Base-by-base conservation (phyloP, 2,329 filamentous ascomycete genomes). In the Thielaviopsis euricoi region DNA sequence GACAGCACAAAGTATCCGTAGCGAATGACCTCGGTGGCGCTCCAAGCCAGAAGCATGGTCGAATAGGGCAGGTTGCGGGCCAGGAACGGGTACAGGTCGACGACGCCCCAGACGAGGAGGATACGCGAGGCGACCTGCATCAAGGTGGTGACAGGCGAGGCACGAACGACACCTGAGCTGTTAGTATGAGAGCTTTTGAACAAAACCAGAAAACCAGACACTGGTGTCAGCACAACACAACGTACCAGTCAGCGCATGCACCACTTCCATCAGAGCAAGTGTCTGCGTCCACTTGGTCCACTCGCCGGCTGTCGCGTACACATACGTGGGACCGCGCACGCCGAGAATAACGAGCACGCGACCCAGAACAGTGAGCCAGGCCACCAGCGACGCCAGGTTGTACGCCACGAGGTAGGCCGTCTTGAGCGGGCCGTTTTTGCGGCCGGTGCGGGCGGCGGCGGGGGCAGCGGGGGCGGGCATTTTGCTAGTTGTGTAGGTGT, bases 111-210 rank as follows among this genome's bases (percentile, higher is more conserved):
- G 64, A 96, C 87, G 63, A 97, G 84, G 63, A 95, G 80, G 65
- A 95, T 80, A 56, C 93, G 88, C 59, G 83, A 88, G 22, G 86
- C 79, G 62, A 97, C 90, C 71, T 98, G 93, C 83, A 95, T 89
- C 43, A 80, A 71, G 6, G 93, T 97, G 5, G 93, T 97, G 64
- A 85, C 64, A 65, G 96, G 70, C 1, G 91, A 89, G 1, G 91
- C 85, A 66, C 91, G 83, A 56, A 98, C 91, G 66, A 97, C 69
- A 59, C 88, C 87, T 90, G 56, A 3, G 43, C n/a, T 13, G 19
- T 25, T 25, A 37, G 22, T 12, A 46, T 10, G 25, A 6, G n/a
- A 64, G 33, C 9, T 33, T 33, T 7, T 4, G 10, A 25, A 13
- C 23, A 52, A 25, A 29, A 21, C 15, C 9, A 33, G 25, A 55